Base-by-base conservation (phyloP, 1,139 yeast genomes). In the Zygoascus sp. region DNA sequence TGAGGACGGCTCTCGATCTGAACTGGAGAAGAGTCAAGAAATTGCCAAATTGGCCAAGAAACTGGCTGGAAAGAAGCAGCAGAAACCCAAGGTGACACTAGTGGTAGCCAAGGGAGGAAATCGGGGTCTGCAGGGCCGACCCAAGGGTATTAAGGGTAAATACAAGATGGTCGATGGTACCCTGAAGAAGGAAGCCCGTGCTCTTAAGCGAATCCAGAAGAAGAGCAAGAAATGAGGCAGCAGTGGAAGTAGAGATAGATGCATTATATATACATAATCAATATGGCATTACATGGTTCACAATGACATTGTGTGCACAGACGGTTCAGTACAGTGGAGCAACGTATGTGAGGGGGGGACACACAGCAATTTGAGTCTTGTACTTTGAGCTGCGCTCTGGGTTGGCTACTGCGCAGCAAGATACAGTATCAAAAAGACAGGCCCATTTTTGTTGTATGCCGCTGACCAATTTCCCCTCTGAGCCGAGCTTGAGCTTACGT, bases 91-190 rank as follows among this genome's bases (percentile, higher is more conserved):
- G 75, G 86, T 88, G 34, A 86, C 95, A 0, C 77, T 88, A 55
- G 96, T 92, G 53, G 90, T 81, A 56, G 97, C 99, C n/a, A 72
- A 74, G 49, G 97, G 97, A 58, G 67, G 74, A 41, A 90, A 90
- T 67, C 83, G 74, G 65, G 96, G 96, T 53, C 71, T 90, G 45
- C 76, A 88, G 58, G 98, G 98, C 49, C 84, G 99, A 71, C 99
- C 99, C 30, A 84, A 81, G 70, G 99, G 98, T 63, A 80, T 92
- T 58, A 88, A 83, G 69, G 99, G 98, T 71, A 89, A 88, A 65
- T 92, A 92, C 74, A 92, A 88, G 83, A 92, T 94, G 98, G 97
- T 92, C 58, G 99, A 92, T 69, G 97, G 97, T 74, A 86, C 83
- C 17, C 74, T 89, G 84, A 92, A 94, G 86, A 92, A 92, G 67